Evolutionary conservation across 768 basidiomycete genomes (phyloP), one percentile per base, ranked within the genome.

Genomic region (Amyloporia xantha): DNA sequence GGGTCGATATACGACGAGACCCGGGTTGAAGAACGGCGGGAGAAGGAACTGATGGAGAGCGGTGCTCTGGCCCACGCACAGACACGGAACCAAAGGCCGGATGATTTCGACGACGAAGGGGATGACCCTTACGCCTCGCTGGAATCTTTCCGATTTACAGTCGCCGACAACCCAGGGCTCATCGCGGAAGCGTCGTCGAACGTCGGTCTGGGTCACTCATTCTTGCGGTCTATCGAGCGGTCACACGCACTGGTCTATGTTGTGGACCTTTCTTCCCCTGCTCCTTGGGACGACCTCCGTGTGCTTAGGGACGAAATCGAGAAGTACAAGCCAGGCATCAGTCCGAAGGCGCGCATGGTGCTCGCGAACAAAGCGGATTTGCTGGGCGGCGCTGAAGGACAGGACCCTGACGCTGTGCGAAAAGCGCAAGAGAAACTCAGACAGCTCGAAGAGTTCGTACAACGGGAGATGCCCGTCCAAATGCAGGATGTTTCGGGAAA

Each of bases 121-220:
- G 43, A 40, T 7, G 50, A 56, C 38, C 53, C 57, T 1, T 51
- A 64, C 20, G 44, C 56, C 30, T 60, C 66, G 10, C 47, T 64
- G 12, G 94, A 98, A 66, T 68, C 72, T 4, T 85, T 91, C 64
- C 79, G 96, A 9, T 96, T 98, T 73, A 96, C 92, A 12, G 83
- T 99, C 55, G 90, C 93, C 30, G 96, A 99, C 68, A 98, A 97
- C 62, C 96, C 96, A 0, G 96, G 96, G 6, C 81, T 98, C 39
- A 83, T 98, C 49, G 77, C 80, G 7, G 74, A 77, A 12, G 89
- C 93, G 2, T 88, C 91, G 2, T 82, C 91, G 59, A 89, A 95
- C 62, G 82, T 91, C 42, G 96, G 94, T 3, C 77, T 98, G 2
- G 96, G 95, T 0, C 92, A 97, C 66, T 86, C 88, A 1, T 98